Evolutionary conservation across 2,329 filamentous ascomycete species (phyloP).

Genomic region (Diaporthe nobilis): DNA sequence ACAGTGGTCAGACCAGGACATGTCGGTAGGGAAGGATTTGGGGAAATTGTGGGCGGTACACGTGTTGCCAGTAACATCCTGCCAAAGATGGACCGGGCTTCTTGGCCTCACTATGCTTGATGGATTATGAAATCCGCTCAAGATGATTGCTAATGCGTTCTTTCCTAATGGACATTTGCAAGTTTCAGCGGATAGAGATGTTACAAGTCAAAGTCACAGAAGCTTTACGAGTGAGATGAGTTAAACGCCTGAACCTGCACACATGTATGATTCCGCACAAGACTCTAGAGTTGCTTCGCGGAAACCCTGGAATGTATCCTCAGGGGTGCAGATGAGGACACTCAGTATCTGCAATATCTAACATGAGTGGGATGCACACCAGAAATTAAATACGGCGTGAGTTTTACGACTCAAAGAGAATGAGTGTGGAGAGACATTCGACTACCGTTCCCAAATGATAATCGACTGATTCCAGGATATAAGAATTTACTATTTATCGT

Average conservation of each 20-base stretch:
- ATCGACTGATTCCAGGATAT: no score
- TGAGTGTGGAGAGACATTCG: background rate
- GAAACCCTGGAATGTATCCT: no score
- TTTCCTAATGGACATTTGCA: background rate
- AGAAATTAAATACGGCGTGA: background rate
- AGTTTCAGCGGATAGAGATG: background rate
- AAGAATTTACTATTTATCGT: no score
- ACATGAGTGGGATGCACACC: background rate
- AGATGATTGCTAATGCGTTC: background rate
- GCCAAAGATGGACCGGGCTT: no score
- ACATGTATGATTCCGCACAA: no score
- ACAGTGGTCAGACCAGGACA: no score
- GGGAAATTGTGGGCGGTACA: no score
- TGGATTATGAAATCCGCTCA: background rate
- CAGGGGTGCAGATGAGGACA: background rate
- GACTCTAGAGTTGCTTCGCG: background rate
- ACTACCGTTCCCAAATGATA: background rate
- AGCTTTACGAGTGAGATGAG: background rate
- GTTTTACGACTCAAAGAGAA: no score
- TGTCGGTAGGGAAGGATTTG: no score
- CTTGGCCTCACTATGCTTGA: background rate
- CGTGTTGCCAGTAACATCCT: no score
- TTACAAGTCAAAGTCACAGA: background rate
- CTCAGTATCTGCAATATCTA: fast-evolving
- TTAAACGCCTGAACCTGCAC: background rate